Evolutionary conservation across 768 basidiomycete genomes (phyloP).

Genomic region (Boletus subcaerulescens): DNA sequence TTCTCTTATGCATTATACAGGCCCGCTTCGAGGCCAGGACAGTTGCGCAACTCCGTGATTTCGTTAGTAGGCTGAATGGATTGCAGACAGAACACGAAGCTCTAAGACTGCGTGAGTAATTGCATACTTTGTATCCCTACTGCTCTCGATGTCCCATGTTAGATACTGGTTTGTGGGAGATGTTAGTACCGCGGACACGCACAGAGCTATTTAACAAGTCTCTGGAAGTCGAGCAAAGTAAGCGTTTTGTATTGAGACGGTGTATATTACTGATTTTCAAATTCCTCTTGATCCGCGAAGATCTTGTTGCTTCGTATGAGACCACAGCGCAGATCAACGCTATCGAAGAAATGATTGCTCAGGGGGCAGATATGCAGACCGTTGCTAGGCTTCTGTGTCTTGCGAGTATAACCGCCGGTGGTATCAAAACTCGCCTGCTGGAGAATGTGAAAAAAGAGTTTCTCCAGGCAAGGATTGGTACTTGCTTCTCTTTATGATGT

Average conservation of each 20-base stretch:
- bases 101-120: constrained; percentile 73
- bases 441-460: constrained; percentile 91
- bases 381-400: constrained; percentile 83
- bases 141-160: constrained; percentile 1
- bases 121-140: not conserved
- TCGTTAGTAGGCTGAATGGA: constrained; percentile 93
- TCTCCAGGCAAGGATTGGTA: constrained; percentile 57
- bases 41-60: constrained; percentile 86
- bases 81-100: constrained; percentile 91
- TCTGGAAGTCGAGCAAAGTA: constrained; percentile 95
- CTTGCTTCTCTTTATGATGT: not conserved
- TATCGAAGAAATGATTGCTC: constrained; percentile 88
- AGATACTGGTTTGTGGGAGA: constrained; percentile 96
- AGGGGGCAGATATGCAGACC: constrained; percentile 77
- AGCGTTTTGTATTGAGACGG: constrained; percentile 19
- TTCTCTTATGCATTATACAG: constrained; percentile 35
- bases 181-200: constrained; percentile 79
- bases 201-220: constrained; percentile 89
- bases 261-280: constrained; percentile 7
- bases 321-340: constrained; percentile 72
- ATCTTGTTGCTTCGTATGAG: constrained; percentile 93
- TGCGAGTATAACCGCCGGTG: constrained; percentile 78
- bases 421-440: constrained; percentile 81
- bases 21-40: constrained; percentile 86
- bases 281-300: constrained; percentile 37